Percentiles rank a stretch among this genome's conserved stretches.
Conservation (phyloP, 108 stramenopile genomes). For the Mayamaea pseudoterrestris region DNA sequence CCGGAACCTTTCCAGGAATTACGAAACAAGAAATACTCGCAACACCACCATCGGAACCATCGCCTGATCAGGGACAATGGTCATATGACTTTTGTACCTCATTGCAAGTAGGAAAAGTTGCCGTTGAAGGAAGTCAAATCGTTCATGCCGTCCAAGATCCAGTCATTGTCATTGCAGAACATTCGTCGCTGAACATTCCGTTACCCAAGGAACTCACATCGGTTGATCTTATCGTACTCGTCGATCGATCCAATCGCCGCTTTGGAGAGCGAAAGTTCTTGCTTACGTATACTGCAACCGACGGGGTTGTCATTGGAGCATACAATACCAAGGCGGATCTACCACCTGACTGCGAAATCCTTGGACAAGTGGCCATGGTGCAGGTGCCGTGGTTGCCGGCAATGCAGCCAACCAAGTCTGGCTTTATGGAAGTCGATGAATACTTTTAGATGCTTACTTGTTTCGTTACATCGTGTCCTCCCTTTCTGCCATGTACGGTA, state of each 20-base stretch:
- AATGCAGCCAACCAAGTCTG: slow-evolving; percentile 72
- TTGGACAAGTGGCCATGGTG: slow-evolving; percentile 64
- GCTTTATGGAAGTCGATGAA: slow-evolving; percentile 77
- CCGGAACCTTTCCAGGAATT: slow-evolving; percentile 77
- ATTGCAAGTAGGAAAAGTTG: slow-evolving; percentile 82
- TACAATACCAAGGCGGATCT: slow-evolving; percentile 41
- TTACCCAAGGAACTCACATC: slow-evolving; percentile 45
- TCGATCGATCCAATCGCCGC: slow-evolving; percentile 40
- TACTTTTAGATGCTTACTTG: slow-evolving; percentile 71
- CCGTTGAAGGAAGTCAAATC: slow-evolving; percentile 45
- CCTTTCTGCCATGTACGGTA: too few species aligned
- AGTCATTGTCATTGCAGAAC: slow-evolving; percentile 74
- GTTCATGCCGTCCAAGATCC: slow-evolving; percentile 63
- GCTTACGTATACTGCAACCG: slow-evolving; percentile 37
- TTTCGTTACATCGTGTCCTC: too few species aligned
- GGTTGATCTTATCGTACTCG: slow-evolving; percentile 66
- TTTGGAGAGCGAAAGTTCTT: slow-evolving; percentile 76
- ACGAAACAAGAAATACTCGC: slow-evolving; percentile 47
- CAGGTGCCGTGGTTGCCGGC: slow-evolving; percentile 82
- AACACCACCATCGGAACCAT: slow-evolving; percentile 47
- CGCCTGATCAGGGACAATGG: slow-evolving; percentile 71
- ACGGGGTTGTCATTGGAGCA: slow-evolving; percentile 45
- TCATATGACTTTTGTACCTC: slow-evolving; percentile 80
- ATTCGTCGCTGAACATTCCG: slow-evolving; percentile 39
- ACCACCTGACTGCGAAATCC: slow-evolving; percentile 42